Evolutionary conservation across 768 basidiomycete species (phyloP), one percentile per base, ranked within the genome.

Genomic region (Russula foetens): DNA sequence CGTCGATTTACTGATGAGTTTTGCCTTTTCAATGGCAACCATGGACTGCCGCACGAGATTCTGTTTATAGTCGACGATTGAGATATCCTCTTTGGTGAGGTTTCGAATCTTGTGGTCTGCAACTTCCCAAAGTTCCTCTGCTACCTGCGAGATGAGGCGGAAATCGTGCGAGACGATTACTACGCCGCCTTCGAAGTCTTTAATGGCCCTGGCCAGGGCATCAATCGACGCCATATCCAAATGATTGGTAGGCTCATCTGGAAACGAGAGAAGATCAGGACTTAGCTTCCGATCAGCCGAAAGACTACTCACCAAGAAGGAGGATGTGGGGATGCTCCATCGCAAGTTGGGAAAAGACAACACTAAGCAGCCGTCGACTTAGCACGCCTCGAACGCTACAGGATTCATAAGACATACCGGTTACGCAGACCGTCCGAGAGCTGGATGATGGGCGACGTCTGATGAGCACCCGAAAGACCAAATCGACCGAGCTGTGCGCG

Each of bases 111-210:
- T 92, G 75, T 88, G 87, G 72, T 93, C 82, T 70, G 92, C 92
- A 56, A 99, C 97, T 73, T 99, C 97, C 97, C 97, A 99, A 8
- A 99, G 85, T 73, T 98, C 96, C 71, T 98, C 91, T 41, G 96
- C 97, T 39, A 99, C 96, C 76, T 98, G 95, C 52, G 88, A 89
- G 74, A 98, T 98, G 65, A 98, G 84, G 68, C 96, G 90, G 89
- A 99, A 99, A 75, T 99, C 96, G 78, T 98, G 97, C 50, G 95
- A 98, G 65, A 99, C 97, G 71, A 99, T 98, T 67, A 98, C 97
- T 43, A 99, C 97, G 69, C 97, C 96, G 61, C 97, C 97, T 70
- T 91, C 88, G 72, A 92, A 99, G 70, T 90, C 91, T 74, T 96
- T 97, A 80, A 99, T 98, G 52, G 97, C 96, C 26, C 74, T 73